Evolutionary conservation across 805 yeast species (phyloP).

Genomic region (Starmerella etchellsii): DNA sequence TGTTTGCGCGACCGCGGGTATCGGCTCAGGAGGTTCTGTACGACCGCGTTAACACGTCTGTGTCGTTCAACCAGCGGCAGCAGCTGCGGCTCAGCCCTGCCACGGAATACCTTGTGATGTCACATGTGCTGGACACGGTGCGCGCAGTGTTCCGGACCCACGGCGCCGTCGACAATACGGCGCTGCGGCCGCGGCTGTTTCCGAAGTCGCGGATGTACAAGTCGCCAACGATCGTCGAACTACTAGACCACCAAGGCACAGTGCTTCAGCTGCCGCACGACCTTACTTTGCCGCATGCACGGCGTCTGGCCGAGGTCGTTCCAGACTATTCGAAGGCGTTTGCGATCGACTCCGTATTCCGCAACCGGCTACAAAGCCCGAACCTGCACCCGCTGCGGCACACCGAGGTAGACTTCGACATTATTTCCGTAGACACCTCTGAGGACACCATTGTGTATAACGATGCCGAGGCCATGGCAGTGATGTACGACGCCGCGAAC

Average conservation of each 20-base stretch:
- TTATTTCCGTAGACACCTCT: slow-evolving; percentile 36
- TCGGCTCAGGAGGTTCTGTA: slow-evolving; percentile 75
- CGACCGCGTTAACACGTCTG: slow-evolving; percentile 32
- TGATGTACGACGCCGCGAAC: slow-evolving; percentile 56
- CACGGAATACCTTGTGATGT: slow-evolving; percentile 31
- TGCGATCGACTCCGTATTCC: slow-evolving; percentile 68
- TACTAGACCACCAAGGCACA: slow-evolving; percentile 74
- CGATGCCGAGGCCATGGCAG: slow-evolving; percentile 83
- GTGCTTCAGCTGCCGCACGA: slow-evolving; percentile 85
- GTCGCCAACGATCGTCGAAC: slow-evolving; percentile 57
- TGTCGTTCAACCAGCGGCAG: slow-evolving; percentile 5
- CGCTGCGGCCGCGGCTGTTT: slow-evolving; percentile 47
- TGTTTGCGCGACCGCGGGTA: slow-evolving; percentile 75
- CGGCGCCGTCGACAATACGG: slow-evolving; percentile 73
- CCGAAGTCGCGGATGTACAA: slow-evolving; percentile 69
- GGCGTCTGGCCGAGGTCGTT: slow-evolving; percentile 58
- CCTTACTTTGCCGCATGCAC: slow-evolving; percentile 77
- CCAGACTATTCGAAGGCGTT: slow-evolving; percentile 47
- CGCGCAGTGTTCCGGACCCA: slow-evolving; percentile 57
- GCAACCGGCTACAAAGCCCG: slow-evolving; percentile 26
- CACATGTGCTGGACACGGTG: slow-evolving; percentile 48
- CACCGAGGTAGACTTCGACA: slow-evolving; percentile 79
- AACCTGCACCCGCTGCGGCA: slow-evolving; percentile 58
- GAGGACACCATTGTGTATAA: slow-evolving; percentile 33
- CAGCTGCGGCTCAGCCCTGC: slow-evolving; percentile 1